Evolutionary conservation across 768 basidiomycete species (phyloP).

Genomic region (Leccinum truebloodii): DNA sequence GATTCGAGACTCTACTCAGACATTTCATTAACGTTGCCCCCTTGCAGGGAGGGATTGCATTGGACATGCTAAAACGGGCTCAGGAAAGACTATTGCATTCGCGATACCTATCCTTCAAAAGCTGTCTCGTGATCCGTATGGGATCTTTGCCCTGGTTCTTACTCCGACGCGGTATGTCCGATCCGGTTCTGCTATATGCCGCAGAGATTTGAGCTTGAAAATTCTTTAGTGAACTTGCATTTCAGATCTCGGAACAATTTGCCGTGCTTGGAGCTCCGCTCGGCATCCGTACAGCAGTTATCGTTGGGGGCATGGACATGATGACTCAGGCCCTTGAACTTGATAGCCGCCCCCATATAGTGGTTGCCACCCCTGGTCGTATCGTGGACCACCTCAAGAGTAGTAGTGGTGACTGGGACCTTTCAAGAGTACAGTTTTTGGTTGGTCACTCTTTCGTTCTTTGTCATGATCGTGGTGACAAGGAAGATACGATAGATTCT

Average conservation of each 20-base stretch:
- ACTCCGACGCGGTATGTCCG: constrained; percentile 86
- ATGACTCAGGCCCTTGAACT: constrained; percentile 91
- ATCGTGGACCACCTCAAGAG: constrained; percentile 89
- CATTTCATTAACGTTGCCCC: not conserved
- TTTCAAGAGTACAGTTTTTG: constrained; percentile 82
- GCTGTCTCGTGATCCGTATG: constrained; percentile 87
- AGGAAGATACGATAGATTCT: constrained; percentile 58
- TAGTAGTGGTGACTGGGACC: constrained; percentile 73
- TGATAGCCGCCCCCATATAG: constrained; percentile 81
- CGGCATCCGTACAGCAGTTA: constrained; percentile 80
- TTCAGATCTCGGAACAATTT: constrained; percentile 97
- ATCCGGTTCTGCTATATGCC: not conserved
- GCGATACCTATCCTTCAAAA: constrained; percentile 92
- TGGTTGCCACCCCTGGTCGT: constrained; percentile 94
- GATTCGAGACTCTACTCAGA: not conserved
- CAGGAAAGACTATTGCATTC: constrained; percentile 97
- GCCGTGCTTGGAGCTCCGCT: constrained; percentile 82
- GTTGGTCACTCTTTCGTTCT: constrained; percentile 42
- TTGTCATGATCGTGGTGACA: not conserved
- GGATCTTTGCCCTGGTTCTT: constrained; percentile 89
- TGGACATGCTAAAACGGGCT: constrained; percentile 97
- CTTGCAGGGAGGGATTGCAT: constrained; percentile 88
- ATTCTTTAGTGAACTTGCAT: constrained; percentile 80
- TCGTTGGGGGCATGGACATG: constrained; percentile 99
- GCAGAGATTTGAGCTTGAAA: constrained; percentile 1